Evolutionary conservation across 345 rosid species (phyloP).

Genomic region (Combretum micranthum): DNA sequence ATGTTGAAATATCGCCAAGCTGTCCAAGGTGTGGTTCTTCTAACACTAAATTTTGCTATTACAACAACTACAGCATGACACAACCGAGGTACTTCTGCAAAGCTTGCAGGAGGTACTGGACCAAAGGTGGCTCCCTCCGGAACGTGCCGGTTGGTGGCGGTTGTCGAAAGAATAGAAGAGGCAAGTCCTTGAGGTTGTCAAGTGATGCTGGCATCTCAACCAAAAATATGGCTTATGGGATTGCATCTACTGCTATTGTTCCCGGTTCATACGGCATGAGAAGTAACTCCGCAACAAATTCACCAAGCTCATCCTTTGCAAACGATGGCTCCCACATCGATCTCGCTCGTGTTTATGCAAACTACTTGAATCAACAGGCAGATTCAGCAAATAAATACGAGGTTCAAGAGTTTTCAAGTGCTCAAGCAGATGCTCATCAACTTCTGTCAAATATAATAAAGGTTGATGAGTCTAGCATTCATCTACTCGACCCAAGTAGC

Average conservation of each 20-base stretch:
- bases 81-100: slow-evolving; percentile 68
- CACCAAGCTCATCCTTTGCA: slow-evolving; percentile 2
- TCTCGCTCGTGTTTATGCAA: slow-evolving; percentile 49
- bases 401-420: not conserved
- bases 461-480: not conserved
- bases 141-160: slow-evolving; percentile 60
- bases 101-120: slow-evolving; percentile 63
- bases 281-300: not conserved
- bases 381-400: slow-evolving; percentile 1
- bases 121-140: slow-evolving; percentile 53
- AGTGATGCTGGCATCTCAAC: slow-evolving; percentile 5
- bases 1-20: slow-evolving; percentile 38
- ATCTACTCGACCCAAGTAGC: slow-evolving; percentile 6
- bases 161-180: slow-evolving; percentile 46
- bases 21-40: slow-evolving; percentile 63
- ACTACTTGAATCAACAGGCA: slow-evolving; percentile 40
- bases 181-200: slow-evolving; percentile 28
- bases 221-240: slow-evolving; percentile 7
- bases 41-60: slow-evolving; percentile 58
- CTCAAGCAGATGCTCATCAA: not conserved
- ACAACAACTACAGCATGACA: slow-evolving; percentile 65
- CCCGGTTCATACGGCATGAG: not conserved
- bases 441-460: slow-evolving; percentile 1
- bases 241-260: not conserved
- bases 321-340: slow-evolving; percentile 33